Percentiles rank a stretch among this genome's conserved stretches.
Conservation (phyloP, 345 rosid genomes). For the Hibiscus trionum region DNA sequence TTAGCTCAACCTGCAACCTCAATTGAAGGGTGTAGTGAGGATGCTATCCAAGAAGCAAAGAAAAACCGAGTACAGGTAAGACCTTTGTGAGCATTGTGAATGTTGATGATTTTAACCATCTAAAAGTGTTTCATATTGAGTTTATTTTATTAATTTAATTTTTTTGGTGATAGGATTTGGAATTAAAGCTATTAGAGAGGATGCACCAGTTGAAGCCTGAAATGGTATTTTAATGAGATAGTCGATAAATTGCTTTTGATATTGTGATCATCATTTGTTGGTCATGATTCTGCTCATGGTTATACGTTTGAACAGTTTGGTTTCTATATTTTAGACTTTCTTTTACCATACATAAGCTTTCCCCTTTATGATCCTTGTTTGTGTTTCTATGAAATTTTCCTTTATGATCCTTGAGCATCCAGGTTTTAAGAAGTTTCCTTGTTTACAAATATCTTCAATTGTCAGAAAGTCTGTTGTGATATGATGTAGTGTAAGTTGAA, state of each 20-base stretch:
- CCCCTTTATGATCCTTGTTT: background rate
- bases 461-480: background rate
- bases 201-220: conserved; percentile 55
- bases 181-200: conserved; percentile 68
- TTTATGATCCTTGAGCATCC: background rate
- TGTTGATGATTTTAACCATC: conserved; percentile 3
- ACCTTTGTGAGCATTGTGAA: conserved; percentile 16
- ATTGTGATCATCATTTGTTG: background rate
- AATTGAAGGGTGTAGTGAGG: conserved; percentile 68
- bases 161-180: conserved; percentile 63
- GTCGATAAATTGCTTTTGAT: background rate
- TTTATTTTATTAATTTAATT: conserved; percentile 17
- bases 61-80: conserved; percentile 77
- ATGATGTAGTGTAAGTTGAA: background rate
- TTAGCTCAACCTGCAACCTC: conserved; percentile 48
- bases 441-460: background rate
- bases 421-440: background rate
- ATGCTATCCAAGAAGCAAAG: conserved; percentile 60
- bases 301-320: background rate
- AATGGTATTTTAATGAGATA: conserved; percentile 44
- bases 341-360: background rate
- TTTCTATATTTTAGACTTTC: background rate
- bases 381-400: background rate
- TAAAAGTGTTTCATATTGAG: conserved; percentile 9
- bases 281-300: background rate